Evolutionary conservation across 75 land plant genomes (phyloP).

Genomic region (Selaginella moellendorffii): DNA sequence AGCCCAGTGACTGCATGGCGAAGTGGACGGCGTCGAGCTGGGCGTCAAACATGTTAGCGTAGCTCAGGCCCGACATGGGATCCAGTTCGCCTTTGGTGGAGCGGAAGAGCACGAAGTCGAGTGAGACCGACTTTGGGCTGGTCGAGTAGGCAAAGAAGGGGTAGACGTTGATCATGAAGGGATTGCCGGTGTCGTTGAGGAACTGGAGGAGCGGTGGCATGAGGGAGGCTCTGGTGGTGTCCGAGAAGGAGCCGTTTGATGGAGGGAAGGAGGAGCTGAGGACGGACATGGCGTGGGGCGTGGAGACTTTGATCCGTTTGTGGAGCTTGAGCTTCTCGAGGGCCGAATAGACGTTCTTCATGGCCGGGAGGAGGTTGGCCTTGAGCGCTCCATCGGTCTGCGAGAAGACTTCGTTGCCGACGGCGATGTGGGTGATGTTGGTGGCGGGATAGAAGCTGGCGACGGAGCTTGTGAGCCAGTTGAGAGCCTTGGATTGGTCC

Average conservation of each 20-base stretch:
- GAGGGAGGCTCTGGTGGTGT: not conserved
- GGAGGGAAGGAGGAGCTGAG: conserved; percentile 48
- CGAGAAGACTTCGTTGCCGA: conserved; percentile 40
- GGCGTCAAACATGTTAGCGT: conserved; percentile 66
- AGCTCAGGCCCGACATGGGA: conserved; percentile 22
- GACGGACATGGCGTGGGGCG: conserved; percentile 21
- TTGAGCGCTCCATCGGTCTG: not conserved
- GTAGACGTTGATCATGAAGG: conserved; percentile 60
- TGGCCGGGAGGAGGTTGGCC: conserved; percentile 17
- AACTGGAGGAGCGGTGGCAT: conserved; percentile 36
- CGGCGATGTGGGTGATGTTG: conserved; percentile 30
- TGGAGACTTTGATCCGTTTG: conserved; percentile 22
- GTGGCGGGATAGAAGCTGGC: conserved; percentile 16
- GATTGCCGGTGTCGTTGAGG: conserved; percentile 33
- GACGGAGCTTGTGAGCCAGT: not conserved
- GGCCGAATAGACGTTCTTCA: conserved; percentile 21
- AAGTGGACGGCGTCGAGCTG: conserved; percentile 70
- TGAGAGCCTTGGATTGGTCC: not conserved
- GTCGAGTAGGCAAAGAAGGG: conserved; percentile 57
- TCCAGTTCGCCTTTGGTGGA: conserved; percentile 44
- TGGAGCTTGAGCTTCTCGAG: conserved; percentile 10
- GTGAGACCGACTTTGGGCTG: conserved; percentile 39
- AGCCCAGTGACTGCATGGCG: conserved; percentile 56
- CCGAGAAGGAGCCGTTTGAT: conserved; percentile 34
- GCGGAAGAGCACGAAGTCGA: conserved; percentile 64